phyloP scores from a whole-genome alignment of 2,329 filamentous ascomycete genomes.

The Colletotrichum theobromicola region DNA sequence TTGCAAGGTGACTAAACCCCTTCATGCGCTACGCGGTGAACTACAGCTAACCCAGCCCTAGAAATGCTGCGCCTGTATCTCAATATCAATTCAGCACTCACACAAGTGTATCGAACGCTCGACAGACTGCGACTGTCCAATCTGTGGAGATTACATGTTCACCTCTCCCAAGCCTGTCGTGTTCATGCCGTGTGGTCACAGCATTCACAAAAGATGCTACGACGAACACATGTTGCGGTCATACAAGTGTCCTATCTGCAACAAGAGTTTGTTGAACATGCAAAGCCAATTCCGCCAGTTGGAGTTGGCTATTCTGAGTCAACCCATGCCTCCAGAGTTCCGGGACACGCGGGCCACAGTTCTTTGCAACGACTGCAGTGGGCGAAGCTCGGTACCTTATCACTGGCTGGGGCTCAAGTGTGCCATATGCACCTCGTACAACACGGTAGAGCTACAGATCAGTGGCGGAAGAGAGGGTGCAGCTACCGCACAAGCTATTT shows the following conservation, averaged over 20 bases:
- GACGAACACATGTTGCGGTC: slow-evolving; percentile 86
- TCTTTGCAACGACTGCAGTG: slow-evolving; percentile 93
- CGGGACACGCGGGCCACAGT: slow-evolving; percentile 80
- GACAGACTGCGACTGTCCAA: slow-evolving; percentile 94
- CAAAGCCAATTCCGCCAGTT: slow-evolving; percentile 91
- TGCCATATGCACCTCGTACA: slow-evolving; percentile 72
- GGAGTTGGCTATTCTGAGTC: slow-evolving; percentile 82
- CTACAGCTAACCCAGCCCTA: slow-evolving; percentile 34
- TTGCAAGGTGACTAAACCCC: slow-evolving; percentile 76
- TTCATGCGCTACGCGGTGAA: not conserved
- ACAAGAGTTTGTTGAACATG: slow-evolving; percentile 97
- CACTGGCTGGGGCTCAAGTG: slow-evolving; percentile 97
- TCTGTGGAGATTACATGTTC: slow-evolving; percentile 97
- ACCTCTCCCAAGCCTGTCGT: slow-evolving; percentile 87
- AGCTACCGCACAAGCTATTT: not conserved
- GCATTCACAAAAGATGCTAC: slow-evolving; percentile 91
- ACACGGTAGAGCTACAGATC: slow-evolving; percentile 70
- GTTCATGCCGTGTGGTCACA: slow-evolving; percentile 95
- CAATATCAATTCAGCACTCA: slow-evolving; percentile 80
- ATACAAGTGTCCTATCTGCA: slow-evolving; percentile 97
- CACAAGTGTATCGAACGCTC: slow-evolving; percentile 95
- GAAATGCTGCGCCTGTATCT: slow-evolving; percentile 94
- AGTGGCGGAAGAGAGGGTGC: slow-evolving; percentile 43
- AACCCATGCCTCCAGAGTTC: slow-evolving; percentile 92
- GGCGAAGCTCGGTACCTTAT: slow-evolving; percentile 84